Evolutionary conservation across 73 alveolate species (phyloP).

Genomic region (Symbiodinium natans): DNA sequence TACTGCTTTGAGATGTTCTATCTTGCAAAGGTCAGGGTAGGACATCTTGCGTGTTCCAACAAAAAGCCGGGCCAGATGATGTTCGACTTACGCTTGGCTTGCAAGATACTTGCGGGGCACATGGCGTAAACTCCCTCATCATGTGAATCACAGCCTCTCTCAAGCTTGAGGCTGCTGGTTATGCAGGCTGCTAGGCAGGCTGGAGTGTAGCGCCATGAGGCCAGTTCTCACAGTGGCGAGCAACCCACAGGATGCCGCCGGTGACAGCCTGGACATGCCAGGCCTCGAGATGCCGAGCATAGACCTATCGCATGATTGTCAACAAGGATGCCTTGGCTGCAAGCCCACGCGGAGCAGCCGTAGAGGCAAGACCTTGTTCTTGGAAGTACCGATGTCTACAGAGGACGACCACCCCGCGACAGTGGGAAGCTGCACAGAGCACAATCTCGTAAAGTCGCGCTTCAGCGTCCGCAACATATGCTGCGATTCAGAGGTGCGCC

Average conservation of each 20-base stretch:
- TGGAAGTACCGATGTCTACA: neutral
- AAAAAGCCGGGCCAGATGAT: too few relatives aligned
- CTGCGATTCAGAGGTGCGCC: slow-evolving; percentile 81
- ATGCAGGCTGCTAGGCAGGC: too few relatives aligned
- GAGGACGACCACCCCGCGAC: neutral
- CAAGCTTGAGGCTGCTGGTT: too few relatives aligned
- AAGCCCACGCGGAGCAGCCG: neutral
- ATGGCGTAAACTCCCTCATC: too few relatives aligned
- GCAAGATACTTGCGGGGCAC: too few relatives aligned
- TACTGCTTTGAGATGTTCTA: neutral
- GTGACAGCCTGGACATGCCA: neutral
- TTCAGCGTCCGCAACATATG: slow-evolving; percentile 68
- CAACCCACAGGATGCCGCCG: neutral
- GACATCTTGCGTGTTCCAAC: too few relatives aligned
- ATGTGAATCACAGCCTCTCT: too few relatives aligned
- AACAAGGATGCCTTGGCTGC: neutral
- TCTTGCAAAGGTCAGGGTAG: too few relatives aligned
- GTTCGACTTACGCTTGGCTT: too few relatives aligned
- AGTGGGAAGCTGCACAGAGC: slow-evolving; percentile 18
- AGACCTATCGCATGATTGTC: neutral
- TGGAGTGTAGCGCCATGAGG: too few relatives aligned
- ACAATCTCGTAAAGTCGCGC: neutral
- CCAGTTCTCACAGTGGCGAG: too few relatives aligned
- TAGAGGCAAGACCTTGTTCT: neutral
- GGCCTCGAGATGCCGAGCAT: neutral